Percentiles rank a stretch among this genome's conserved stretches.
Conservation (phyloP, 1,284 basidiomycete species). For the Puccinia hordei region DNA sequence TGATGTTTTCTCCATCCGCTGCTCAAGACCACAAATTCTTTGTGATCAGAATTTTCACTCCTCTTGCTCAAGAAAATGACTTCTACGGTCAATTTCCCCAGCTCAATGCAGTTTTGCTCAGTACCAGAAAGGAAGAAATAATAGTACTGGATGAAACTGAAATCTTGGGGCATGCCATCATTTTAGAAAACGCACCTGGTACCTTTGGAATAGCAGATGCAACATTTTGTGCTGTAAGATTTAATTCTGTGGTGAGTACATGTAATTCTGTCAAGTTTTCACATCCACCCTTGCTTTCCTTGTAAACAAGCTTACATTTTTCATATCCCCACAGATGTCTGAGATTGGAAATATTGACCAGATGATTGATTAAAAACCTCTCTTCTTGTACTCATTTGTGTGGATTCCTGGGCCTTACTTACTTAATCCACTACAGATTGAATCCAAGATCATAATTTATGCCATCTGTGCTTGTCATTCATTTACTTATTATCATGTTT, state of each 20-base stretch:
- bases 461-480: too few species aligned
- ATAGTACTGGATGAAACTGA: conserved; percentile 4
- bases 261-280: neutral
- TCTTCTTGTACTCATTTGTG: too few species aligned
- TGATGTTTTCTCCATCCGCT: neutral
- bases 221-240: conserved; percentile 20
- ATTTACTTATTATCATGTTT: too few species aligned
- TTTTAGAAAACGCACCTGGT: conserved; percentile 20
- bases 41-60: conserved; percentile 9
- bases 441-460: too few species aligned
- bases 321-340: neutral
- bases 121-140: neutral
- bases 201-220: conserved; percentile 27
- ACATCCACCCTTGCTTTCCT: neutral
- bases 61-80: neutral
- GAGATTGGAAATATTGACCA: neutral
- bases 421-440: too few species aligned
- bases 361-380: neutral
- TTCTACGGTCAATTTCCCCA: conserved; percentile 17
- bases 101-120: conserved; percentile 12
- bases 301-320: neutral
- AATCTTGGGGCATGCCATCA: conserved; percentile 26
- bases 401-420: too few species aligned
- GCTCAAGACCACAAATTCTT: conserved; percentile 26
- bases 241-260: conserved; percentile 26